These are phyloP conservation scores for Sphagnum contortum DNA, from an alignment of 225 moss, liverwort and hornwort species.

Conservation along the genomic window DNA sequence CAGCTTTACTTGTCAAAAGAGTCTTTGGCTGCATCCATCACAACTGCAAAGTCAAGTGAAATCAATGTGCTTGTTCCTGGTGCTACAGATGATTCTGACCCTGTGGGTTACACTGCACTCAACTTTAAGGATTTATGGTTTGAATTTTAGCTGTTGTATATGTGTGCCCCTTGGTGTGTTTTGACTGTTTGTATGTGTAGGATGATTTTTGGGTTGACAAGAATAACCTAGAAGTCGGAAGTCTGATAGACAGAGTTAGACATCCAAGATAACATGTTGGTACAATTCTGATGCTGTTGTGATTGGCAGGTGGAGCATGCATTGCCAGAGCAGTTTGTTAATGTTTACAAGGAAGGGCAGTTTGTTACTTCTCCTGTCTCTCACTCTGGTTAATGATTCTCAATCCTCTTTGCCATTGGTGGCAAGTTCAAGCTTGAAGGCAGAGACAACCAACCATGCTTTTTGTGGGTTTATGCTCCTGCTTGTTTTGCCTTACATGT, in stretches of 20 bases:
- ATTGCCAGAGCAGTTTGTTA: constrained; percentile 95
- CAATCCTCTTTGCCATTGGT: too few relatives aligned
- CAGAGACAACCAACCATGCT: too few relatives aligned
- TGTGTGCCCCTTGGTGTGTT: not conserved
- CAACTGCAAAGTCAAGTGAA: constrained; percentile 97
- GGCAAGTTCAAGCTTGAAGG: too few relatives aligned
- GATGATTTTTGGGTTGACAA: too few relatives aligned
- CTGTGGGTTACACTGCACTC: constrained; percentile 29
- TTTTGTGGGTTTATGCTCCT: too few relatives aligned
- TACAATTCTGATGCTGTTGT: not conserved
- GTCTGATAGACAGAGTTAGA: too few relatives aligned
- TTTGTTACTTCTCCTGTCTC: constrained; percentile 88
- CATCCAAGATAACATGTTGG: too few relatives aligned
- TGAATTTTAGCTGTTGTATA: not conserved
- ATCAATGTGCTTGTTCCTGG: constrained; percentile 89
- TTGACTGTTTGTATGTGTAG: too few relatives aligned
- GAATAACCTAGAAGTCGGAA: too few relatives aligned
- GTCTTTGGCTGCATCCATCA: constrained; percentile 64
- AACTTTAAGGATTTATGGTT: not conserved
- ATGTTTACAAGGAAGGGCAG: constrained; percentile 70
- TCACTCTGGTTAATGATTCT: constrained; percentile 75
- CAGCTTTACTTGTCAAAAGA: constrained; percentile 69
- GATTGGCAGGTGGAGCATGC: constrained; percentile 80
- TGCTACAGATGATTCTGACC: constrained; percentile 55
- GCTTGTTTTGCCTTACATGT: too few relatives aligned